phyloP scores from a whole-genome alignment of 2,329 filamentous ascomycete genomes.

The Shiraia sp. region DNA sequence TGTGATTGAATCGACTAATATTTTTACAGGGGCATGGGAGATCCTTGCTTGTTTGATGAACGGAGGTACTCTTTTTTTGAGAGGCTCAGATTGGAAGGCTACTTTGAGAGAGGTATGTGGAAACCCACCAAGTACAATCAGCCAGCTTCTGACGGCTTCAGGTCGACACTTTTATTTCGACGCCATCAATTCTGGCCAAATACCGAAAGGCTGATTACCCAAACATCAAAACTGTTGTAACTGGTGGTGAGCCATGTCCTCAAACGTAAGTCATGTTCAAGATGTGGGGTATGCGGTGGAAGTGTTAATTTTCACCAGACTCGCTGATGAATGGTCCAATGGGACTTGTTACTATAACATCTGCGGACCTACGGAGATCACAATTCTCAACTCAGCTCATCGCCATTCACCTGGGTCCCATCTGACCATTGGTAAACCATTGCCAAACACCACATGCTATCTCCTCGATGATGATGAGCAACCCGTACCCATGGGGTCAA shows the following conservation, averaged over 20 bases:
- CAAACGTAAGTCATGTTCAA: conserved; percentile 43
- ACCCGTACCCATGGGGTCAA: conserved; percentile 52
- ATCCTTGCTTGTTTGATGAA: conserved; percentile 62
- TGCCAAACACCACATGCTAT: conserved; percentile 62
- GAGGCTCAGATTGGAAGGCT: conserved; percentile 55
- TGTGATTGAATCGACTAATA: conserved; percentile 3
- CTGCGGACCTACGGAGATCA: conserved; percentile 64
- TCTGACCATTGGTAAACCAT: conserved; percentile 59
- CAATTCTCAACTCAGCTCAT: conserved; percentile 63
- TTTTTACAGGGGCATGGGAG: conserved; percentile 59
- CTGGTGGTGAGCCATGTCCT: conserved; percentile 59
- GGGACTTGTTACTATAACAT: conserved; percentile 53
- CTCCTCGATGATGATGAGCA: conserved; percentile 55
- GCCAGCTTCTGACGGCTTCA: conserved; percentile 15
- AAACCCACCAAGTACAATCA: neutral
- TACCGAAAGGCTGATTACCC: conserved; percentile 54
- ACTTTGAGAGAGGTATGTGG: conserved; percentile 51
- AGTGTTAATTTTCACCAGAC: conserved; percentile 24
- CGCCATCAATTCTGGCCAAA: conserved; percentile 59
- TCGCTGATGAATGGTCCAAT: conserved; percentile 62
- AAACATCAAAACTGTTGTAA: conserved; percentile 58
- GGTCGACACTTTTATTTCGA: conserved; percentile 60
- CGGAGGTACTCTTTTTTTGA: conserved; percentile 59
- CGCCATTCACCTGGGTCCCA: conserved; percentile 52
- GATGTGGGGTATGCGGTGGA: neutral